Evolutionary conservation across 129 eudicot genomes (phyloP), one percentile per base, ranked within the genome.

Genomic region (Centella asiatica): DNA sequence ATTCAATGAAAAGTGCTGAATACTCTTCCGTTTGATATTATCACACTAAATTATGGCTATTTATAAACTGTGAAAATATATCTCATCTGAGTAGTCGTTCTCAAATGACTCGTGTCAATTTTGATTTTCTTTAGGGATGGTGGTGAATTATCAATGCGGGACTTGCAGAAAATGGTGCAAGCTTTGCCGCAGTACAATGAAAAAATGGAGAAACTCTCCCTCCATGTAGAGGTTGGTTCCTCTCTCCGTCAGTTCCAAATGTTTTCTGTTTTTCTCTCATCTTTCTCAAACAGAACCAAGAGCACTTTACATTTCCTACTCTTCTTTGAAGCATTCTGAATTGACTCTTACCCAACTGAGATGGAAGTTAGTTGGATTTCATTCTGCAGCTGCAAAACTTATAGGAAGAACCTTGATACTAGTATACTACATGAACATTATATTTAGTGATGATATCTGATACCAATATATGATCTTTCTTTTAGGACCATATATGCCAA

Each of bases 121-220:
- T 56, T 74, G 62, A 67, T 66, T 54, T 72, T 57, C 56, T 80
- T 77, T 74, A 93, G 96, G 74, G 92, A 93, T 67, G 81, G 81
- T 44, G 72, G 82, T 65, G 99, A 93, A 74, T 52, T 93, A 67
- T 93, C 99, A 27, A 87, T 95, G 8, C 74, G 96, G 57, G 99
- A 93, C 70, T 71, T 93, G 75, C 99, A 93, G 74, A 85, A 93
- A 74, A 85, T 93, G 99, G 99, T 87, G 67, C 99, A 93, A 78
- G 96, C 92, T 54, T 74, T 93, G 84, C 99, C 99, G 26, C 88
- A 83, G 56, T 93, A 85, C 60, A 85, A 83, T 49, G 96, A 85
- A 70, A 83, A 76, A 75, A 88, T 80, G 95, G 96, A 88, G 49
- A 87, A 70, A 71, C 96, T 93, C 57, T 82, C 99, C 62, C 65